These are phyloP conservation scores for Nakazawaea pomicola DNA, from an alignment of 805 yeast species.

Conservation along the genomic window DNA sequence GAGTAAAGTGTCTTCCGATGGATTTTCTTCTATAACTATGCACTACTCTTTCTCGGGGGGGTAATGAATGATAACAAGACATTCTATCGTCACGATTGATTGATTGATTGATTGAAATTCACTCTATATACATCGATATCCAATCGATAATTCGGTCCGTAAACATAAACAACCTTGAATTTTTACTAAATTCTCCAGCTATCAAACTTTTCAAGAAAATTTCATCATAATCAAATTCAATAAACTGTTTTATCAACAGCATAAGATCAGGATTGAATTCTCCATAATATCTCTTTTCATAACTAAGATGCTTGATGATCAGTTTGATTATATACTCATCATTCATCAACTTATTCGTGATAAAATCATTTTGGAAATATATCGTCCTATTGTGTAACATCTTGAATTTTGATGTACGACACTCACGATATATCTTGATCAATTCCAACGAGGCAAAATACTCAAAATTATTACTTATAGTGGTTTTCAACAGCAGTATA, in stretches of 20 bases:
- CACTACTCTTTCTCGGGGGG: too few relatives aligned
- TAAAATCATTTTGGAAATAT: constrained; percentile 11
- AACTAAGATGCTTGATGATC: constrained; percentile 48
- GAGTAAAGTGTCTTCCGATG: too few relatives aligned
- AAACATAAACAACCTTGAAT: constrained; percentile 6
- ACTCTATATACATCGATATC: constrained; percentile 7
- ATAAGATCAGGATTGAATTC: constrained; percentile 40
- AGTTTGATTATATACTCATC: constrained; percentile 35
- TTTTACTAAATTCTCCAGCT: constrained; percentile 10
- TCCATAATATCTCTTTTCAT: constrained; percentile 63
- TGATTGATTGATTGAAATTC: too few relatives aligned
- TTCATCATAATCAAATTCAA: constrained; percentile 35
- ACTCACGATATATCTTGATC: constrained; percentile 34
- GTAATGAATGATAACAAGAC: too few relatives aligned
- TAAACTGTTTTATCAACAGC: constrained; percentile 38
- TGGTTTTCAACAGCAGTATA: constrained; percentile 48
- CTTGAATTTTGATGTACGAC: constrained; percentile 20
- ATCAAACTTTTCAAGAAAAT: constrained; percentile 30
- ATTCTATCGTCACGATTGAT: too few relatives aligned
- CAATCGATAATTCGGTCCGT: constrained; percentile 12
- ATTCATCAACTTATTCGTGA: constrained; percentile 17
- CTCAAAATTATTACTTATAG: constrained; percentile 56
- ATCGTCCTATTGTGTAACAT: constrained; percentile 18
- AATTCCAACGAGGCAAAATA: constrained; percentile 50
- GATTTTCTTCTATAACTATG: too few relatives aligned